Evolutionary conservation across 495 filamentous ascomycete species (phyloP).

Genomic region (Penicillium verhagenii): DNA sequence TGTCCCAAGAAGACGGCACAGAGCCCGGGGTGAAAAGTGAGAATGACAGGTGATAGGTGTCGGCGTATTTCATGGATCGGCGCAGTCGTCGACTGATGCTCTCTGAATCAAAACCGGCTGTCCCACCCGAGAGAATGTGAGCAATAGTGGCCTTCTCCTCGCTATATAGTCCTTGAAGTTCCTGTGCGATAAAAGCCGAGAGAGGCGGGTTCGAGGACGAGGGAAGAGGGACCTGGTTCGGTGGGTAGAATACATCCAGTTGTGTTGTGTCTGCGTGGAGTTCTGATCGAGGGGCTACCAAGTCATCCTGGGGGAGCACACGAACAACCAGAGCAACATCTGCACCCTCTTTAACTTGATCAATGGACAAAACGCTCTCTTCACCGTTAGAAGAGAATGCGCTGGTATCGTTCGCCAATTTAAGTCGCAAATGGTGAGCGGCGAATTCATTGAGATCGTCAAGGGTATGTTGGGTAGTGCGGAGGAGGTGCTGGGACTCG

Average conservation of each 20-base stretch:
- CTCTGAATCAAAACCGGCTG: conserved; percentile 33
- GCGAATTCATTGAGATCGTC: conserved; percentile 91
- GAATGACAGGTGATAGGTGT: conserved; percentile 94
- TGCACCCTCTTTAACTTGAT: conserved; percentile 26
- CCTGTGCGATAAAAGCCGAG: conserved; percentile 75
- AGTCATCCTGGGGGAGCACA: conserved; percentile 60
- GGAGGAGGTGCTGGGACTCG: conserved; percentile 75
- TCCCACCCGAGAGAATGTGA: conserved; percentile 64
- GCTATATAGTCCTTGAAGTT: conserved; percentile 74
- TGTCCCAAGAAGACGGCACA: conserved; percentile 84
- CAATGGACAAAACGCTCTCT: neutral
- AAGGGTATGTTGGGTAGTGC: conserved; percentile 82
- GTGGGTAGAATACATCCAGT: conserved; percentile 78
- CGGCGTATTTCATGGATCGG: conserved; percentile 83
- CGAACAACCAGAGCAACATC: conserved; percentile 67
- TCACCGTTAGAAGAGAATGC: conserved; percentile 9
- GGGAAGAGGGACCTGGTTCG: conserved; percentile 66
- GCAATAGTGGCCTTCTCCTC: conserved; percentile 91
- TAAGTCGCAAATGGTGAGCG: conserved; percentile 81
- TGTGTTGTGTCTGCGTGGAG: conserved; percentile 67
- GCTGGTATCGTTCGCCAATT: conserved; percentile 53
- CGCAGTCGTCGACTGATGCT: conserved; percentile 63
- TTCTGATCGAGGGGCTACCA: conserved; percentile 52
- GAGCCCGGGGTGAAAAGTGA: conserved; percentile 84
- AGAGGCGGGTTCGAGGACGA: conserved; percentile 71